Conservation (phyloP, 139 green algal genomes). For the Tetradesmus lagerheimii region DNA sequence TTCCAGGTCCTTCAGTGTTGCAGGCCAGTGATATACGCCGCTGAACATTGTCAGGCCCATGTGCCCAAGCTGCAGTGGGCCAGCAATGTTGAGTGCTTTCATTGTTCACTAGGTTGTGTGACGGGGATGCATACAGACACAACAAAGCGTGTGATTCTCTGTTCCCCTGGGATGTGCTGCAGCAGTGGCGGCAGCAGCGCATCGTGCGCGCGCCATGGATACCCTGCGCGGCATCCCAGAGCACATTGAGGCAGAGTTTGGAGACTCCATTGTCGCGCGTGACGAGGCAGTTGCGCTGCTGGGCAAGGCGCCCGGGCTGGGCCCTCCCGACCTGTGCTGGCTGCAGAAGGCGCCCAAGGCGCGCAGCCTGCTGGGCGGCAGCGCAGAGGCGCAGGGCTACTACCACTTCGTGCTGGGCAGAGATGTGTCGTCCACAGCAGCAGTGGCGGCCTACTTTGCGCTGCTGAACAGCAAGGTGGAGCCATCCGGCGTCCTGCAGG, state of each 20-base stretch:
- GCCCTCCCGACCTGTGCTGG: constrained; percentile 76
- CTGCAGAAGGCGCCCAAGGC: constrained; percentile 62
- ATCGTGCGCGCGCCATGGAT: constrained; percentile 48
- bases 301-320: constrained; percentile 49
- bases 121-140: background rate
- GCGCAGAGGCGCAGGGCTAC: constrained; percentile 60
- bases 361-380: constrained; percentile 3
- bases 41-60: background rate
- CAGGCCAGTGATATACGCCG: background rate
- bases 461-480: constrained; percentile 59
- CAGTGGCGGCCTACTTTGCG: constrained; percentile 76
- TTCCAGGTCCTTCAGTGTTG: background rate
- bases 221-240: constrained; percentile 55
- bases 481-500: constrained; percentile 55
- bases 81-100: background rate
- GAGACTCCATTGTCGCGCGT: constrained; percentile 60
- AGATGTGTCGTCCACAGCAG: constrained; percentile 62
- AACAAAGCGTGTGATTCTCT: background rate
- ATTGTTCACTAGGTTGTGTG: background rate
- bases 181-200: background rate
- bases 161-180: background rate
- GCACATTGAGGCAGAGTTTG: constrained; percentile 62
- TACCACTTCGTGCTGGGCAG: constrained; percentile 70
- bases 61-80: background rate
- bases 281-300: constrained; percentile 58